Percentiles rank a stretch among this genome's conserved stretches.
phyloP scores from a whole-genome alignment of 345 rosid species.

The Salix viminalis region DNA sequence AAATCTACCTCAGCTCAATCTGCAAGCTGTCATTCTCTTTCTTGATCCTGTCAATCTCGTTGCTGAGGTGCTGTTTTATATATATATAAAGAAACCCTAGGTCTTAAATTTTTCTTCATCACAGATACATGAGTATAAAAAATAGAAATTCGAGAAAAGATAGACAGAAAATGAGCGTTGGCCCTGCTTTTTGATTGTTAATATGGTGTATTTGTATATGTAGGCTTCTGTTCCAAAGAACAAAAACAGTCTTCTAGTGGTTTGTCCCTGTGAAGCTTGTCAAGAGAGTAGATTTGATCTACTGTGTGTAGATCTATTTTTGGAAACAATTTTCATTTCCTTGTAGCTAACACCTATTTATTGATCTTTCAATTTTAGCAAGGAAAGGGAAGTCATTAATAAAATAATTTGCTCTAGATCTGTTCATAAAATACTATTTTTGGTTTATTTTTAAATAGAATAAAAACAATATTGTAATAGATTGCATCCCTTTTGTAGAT shows the following conservation, averaged over 20 bases:
- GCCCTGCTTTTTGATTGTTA: no score
- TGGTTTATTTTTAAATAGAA: conserved; percentile 8
- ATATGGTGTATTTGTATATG: no score
- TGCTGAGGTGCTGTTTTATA: conserved; percentile 48
- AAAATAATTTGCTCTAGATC: conserved; percentile 38
- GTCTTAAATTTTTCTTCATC: neutral
- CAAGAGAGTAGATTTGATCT: neutral
- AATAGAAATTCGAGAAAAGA: neutral
- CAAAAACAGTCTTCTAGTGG: neutral
- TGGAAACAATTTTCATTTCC: conserved; percentile 9
- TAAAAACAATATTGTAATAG: conserved; percentile 11
- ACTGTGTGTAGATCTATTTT: conserved; percentile 7
- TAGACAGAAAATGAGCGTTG: neutral
- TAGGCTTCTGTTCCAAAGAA: neutral
- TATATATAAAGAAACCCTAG: conserved; percentile 6
- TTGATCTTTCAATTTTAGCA: conserved; percentile 15
- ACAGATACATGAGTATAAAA: neutral
- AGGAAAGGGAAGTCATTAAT: conserved; percentile 22
- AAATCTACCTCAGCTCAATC: conserved; percentile 59
- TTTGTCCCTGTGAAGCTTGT: neutral
- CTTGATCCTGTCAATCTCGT: conserved; percentile 75
- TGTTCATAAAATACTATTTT: conserved; percentile 28
- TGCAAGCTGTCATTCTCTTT: conserved; percentile 84
- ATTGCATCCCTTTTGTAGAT: conserved; percentile 47
- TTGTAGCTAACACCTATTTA: neutral